These are phyloP conservation scores for Ustilago curta DNA, from an alignment of 1,284 basidiomycete species.

Conservation along the genomic window DNA sequence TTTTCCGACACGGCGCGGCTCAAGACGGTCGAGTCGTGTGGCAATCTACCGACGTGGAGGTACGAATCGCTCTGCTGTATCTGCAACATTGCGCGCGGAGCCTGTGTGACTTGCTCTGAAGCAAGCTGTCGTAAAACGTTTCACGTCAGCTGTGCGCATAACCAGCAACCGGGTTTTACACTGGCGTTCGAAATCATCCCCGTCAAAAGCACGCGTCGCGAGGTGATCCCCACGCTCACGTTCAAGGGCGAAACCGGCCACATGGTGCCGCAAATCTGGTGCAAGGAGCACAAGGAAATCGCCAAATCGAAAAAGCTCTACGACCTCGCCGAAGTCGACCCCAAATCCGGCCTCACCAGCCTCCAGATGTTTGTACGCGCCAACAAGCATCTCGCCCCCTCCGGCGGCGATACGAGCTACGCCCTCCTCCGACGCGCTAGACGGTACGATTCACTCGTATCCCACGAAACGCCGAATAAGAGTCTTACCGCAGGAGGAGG, in stretches of 20 bases:
- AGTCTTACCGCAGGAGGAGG: not conserved
- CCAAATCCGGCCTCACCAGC: conserved; percentile 83
- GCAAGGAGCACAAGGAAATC: conserved; percentile 80
- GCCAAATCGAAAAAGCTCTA: conserved; percentile 77
- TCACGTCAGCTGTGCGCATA: conserved; percentile 92
- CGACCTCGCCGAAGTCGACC: conserved; percentile 83
- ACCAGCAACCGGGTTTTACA: conserved; percentile 75
- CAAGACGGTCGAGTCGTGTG: conserved; percentile 86
- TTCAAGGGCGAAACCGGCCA: conserved; percentile 88
- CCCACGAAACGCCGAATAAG: conserved; percentile 2
- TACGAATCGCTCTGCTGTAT: conserved; percentile 71
- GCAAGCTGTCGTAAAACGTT: conserved; percentile 77
- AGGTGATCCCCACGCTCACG: conserved; percentile 75
- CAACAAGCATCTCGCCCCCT: conserved; percentile 79
- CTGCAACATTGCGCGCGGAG: conserved; percentile 78
- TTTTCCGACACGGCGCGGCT: conserved; percentile 81
- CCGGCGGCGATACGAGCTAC: conserved; percentile 50
- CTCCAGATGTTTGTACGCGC: conserved; percentile 84
- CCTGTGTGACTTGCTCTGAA: conserved; percentile 84
- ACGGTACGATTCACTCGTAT: conserved; percentile 42
- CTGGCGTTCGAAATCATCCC: conserved; percentile 91
- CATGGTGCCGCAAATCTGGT: conserved; percentile 84
- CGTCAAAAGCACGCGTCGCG: conserved; percentile 72
- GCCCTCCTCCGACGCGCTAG: conserved; percentile 59
- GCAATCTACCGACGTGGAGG: conserved; percentile 74